A percentile compares a stretch with the other conserved stretches of the same genome.
phyloP scores from a whole-genome alignment of 768 basidiomycete species.

The Leccinum pellstonianum region DNA sequence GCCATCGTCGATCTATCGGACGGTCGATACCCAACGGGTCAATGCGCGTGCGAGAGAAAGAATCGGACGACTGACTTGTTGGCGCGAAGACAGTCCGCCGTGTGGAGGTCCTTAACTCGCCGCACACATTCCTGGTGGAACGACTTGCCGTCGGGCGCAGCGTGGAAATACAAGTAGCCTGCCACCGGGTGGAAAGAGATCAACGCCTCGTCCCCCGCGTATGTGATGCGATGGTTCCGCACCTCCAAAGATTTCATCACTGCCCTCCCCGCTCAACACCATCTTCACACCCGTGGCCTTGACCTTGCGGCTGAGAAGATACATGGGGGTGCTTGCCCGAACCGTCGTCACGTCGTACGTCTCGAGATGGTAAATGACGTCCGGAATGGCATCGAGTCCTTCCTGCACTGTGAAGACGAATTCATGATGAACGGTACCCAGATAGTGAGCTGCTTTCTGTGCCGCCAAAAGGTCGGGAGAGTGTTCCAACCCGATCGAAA shows the following conservation, averaged over 20 bases:
- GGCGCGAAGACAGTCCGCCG: constrained; percentile 93
- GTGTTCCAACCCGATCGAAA: constrained; percentile 92
- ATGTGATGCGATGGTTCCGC: constrained; percentile 14
- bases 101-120: constrained; percentile 97
- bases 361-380: constrained; percentile 97
- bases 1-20: constrained; percentile 90
- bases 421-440: constrained; percentile 96
- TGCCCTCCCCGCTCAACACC: constrained; percentile 97
- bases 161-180: constrained; percentile 99
- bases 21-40: too few species aligned
- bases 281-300: constrained; percentile 99
- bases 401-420: constrained; percentile 98
- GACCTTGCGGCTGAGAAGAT: constrained; percentile 95
- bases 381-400: constrained; percentile 93
- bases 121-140: constrained; percentile 96
- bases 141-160: constrained; percentile 81
- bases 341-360: constrained; percentile 99
- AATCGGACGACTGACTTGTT: constrained; percentile 72
- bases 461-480: constrained; percentile 96
- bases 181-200: constrained; percentile 4
- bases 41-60: background rate
- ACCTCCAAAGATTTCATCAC: constrained; percentile 98
- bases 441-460: constrained; percentile 85
- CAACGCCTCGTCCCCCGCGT: background rate
- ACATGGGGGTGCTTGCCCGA: constrained; percentile 98